Evolutionary conservation across 306 rosid species (phyloP), one percentile per base, ranked within the genome.

Genomic region (Astragalus glycyphyllos): DNA sequence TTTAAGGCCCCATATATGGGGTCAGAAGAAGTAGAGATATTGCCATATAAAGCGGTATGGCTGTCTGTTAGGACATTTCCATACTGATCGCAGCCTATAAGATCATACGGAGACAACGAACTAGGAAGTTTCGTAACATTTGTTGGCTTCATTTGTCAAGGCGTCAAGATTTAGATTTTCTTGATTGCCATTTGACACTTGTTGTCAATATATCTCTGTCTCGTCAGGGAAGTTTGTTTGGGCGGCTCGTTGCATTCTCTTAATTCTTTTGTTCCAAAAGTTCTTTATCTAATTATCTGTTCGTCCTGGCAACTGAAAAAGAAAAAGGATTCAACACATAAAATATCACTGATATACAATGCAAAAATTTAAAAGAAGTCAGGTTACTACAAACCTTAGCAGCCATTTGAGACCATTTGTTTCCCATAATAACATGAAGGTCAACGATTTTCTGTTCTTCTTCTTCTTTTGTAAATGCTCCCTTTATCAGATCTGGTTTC

Each of bases 331-430:
- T 26, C 31, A 26, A 26, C 31, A 4, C 31, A 26, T 26, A 26
- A 26, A 26, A 26, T 26, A 26, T 26, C 31, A 26, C 31, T 1
- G 31, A 26, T 26, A 4, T 26, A 26, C 69, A 61, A 31, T 10
- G 60, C 46, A 45, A 53, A n/a, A 20, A 20, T 20, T 20, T 26
- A 26, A 26, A 65, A 29, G 16, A 17, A 74, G 68, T 35, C 37
- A 63, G 1, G 12, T 11, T 10, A 29, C 64, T 54, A 73, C 77
- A 40, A 72, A 83, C 87, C 87, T 76, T 57, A 53, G 89, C 78
- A 5, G 98, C 96, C 92, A 92, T 92, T 41, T 83, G 88, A 12
- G 96, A 88, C 98, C 98, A 92, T 85, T 88, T 92, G 83, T 88
- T 90, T 71, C 96, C 96, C 81, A 88, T 74, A 65, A 51, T 79